Percentiles rank a stretch among this genome's conserved stretches.
These are phyloP conservation scores for Platanthera zijinensis DNA, from an alignment of 106 monocot species.

Conservation along the genomic window DNA sequence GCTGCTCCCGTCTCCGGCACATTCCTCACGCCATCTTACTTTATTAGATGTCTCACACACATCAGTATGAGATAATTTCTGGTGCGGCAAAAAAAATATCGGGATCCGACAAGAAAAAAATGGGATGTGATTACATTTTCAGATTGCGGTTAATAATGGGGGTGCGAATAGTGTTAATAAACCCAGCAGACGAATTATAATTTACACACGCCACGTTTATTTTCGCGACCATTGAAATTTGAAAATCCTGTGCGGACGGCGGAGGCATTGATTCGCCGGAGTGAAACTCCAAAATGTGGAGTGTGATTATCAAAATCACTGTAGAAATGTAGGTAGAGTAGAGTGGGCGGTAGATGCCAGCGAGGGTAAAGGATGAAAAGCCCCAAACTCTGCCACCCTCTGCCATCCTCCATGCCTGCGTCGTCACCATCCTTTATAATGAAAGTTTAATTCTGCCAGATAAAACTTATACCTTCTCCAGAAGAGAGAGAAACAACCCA, in stretches of 20 bases:
- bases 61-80: too few relatives aligned
- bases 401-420: constrained; percentile 5
- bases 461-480: neutral
- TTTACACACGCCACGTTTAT: neutral
- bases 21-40: too few relatives aligned
- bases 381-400: constrained; percentile 2
- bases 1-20: too few relatives aligned
- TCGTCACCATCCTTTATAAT: neutral
- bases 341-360: neutral
- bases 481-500: neutral
- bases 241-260: neutral
- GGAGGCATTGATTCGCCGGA: neutral
- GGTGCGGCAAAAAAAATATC: too few relatives aligned
- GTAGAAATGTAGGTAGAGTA: neutral
- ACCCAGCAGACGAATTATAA: too few relatives aligned
- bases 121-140: too few relatives aligned
- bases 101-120: too few relatives aligned
- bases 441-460: neutral
- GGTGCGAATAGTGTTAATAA: too few relatives aligned
- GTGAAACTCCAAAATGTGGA: neutral
- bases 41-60: too few relatives aligned
- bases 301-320: neutral
- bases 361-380: neutral
- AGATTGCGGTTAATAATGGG: too few relatives aligned
- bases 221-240: neutral